phyloP scores from a whole-genome alignment of 2,329 filamentous ascomycete species.

The Akanthomyces muscarius region DNA sequence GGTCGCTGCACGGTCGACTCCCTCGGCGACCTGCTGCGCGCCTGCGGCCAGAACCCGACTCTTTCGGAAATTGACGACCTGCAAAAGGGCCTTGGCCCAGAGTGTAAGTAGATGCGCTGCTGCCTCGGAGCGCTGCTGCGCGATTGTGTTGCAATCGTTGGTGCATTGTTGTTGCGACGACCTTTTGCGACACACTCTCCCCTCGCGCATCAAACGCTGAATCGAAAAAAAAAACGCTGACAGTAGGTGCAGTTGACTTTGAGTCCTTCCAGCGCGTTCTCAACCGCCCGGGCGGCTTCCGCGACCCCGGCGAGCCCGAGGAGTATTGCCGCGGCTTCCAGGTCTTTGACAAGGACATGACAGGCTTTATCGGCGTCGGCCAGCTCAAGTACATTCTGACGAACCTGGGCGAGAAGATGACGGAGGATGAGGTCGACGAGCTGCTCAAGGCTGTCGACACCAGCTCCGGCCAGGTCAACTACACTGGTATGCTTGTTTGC shows the following conservation, averaged over 20 bases:
- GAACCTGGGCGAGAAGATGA: constrained; percentile 98
- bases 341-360: constrained; percentile 99
- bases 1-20: constrained; percentile 83
- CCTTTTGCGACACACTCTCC: not conserved
- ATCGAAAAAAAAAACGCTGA: not conserved
- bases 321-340: constrained; percentile 99
- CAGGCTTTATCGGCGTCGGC: constrained; percentile 93
- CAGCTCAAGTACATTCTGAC: constrained; percentile 98
- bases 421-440: constrained; percentile 97
- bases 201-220: not conserved
- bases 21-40: constrained; percentile 89
- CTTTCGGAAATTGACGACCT: constrained; percentile 88
- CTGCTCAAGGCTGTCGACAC: constrained; percentile 97
- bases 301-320: constrained; percentile 94
- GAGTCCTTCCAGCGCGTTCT: constrained; percentile 95
- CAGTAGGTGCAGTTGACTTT: constrained; percentile 72
- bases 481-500: constrained; percentile 64
- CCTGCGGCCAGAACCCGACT: constrained; percentile 97
- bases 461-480: constrained; percentile 94
- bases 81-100: constrained; percentile 81
- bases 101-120: constrained; percentile 64
- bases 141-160: not conserved
- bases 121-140: constrained; percentile 10
- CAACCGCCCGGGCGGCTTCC: constrained; percentile 96
- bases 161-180: constrained; percentile 8